Base-by-base conservation (phyloP, 495 filamentous ascomycete genomes). In the Astrocystis sublimbata region DNA sequence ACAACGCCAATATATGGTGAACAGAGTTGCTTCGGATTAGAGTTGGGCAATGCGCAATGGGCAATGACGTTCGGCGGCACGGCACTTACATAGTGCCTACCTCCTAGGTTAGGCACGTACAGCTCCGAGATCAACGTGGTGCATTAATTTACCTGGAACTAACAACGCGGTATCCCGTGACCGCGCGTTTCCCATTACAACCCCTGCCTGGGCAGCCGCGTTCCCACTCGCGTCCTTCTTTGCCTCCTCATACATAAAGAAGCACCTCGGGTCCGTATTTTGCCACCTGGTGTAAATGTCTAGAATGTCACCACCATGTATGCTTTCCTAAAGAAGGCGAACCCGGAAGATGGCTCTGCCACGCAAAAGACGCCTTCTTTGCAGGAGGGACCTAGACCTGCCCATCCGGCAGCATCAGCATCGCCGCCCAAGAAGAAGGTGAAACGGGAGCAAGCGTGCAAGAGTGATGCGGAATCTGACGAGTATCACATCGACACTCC, bases 351-450 rank as follows among this genome's bases (percentile, higher is more conserved):
- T 46, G 31, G 42, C 8, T 52, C 23, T 23, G 10, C 41, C 33
- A 8, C 53, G 52, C 57, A 38, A 21, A 52, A 40, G 45, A 23
- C 38, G 19, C 42, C 58, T 19, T 26, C 46, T 13, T 41, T 42
- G n/a, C 50, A 65, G 33, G 17, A 45, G 8, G 62, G 53, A 30
- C 35, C 31, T 46, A 10, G 53, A 30, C 35, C 31, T 46, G 13
- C 28, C 41, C 42, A 8, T 13, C n/a, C 9, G 26, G 45, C 33
- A 30, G 46, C n/a, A 62, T 12, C 65, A 73, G 28, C 75, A 68
- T 28, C 71, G n/a, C n/a, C n/a, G n/a, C n/a, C 76, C 1, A 53
- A 51, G 10, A 81, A 81, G 65, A 75, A 67, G 28, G 35, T 58
- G 6, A 75, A 76, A 19, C 56, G 64, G 12, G 71, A 70, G 12